These are phyloP conservation scores for Jacaranda mimosifolia DNA, from an alignment of 257 asterid genomes.

Conservation along the genomic window DNA sequence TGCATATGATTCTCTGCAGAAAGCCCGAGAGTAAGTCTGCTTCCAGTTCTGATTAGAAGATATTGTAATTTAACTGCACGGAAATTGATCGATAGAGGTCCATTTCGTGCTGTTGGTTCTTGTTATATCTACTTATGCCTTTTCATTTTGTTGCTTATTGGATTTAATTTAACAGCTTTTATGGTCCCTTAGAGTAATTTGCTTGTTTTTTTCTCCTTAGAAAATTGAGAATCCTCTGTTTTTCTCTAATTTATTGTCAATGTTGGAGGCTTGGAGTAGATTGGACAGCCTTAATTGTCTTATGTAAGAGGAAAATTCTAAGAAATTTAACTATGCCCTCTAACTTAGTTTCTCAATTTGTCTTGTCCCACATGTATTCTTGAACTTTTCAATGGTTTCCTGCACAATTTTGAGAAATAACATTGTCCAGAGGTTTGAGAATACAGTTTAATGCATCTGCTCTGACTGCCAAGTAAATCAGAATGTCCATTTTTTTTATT, in stretches of 20 bases:
- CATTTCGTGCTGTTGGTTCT: slow-evolving; percentile 39
- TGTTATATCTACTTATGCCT: slow-evolving; percentile 7
- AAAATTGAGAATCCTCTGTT: neutral
- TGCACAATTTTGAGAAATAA: too few species aligned
- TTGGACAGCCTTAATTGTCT: slow-evolving; percentile 22
- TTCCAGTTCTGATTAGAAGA: slow-evolving; percentile 26
- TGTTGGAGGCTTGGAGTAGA: slow-evolving; percentile 29
- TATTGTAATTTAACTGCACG: slow-evolving; percentile 23
- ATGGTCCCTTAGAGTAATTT: slow-evolving; percentile 15
- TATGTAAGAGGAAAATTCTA: slow-evolving; percentile 8
- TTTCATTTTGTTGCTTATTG: slow-evolving; percentile 38
- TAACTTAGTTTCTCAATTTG: slow-evolving; percentile 16
- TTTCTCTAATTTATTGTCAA: slow-evolving; percentile 26
- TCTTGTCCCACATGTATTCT: neutral
- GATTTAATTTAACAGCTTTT: slow-evolving; percentile 42
- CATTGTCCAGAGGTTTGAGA: neutral
- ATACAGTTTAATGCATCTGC: slow-evolving; percentile 30
- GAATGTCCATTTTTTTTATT: slow-evolving; percentile 3
- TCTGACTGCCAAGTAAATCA: slow-evolving; percentile 17
- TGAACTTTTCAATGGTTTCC: neutral
- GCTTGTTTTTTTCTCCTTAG: slow-evolving; percentile 15
- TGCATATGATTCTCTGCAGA: slow-evolving; percentile 91
- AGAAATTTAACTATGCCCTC: slow-evolving; percentile 9
- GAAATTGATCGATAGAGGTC: slow-evolving; percentile 39
- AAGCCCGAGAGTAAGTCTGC: slow-evolving; percentile 61